Evolutionary conservation across 2,329 filamentous ascomycete species (phyloP), one percentile per base, ranked within the genome.

Genomic region (Tolypocladium pustulatum): DNA sequence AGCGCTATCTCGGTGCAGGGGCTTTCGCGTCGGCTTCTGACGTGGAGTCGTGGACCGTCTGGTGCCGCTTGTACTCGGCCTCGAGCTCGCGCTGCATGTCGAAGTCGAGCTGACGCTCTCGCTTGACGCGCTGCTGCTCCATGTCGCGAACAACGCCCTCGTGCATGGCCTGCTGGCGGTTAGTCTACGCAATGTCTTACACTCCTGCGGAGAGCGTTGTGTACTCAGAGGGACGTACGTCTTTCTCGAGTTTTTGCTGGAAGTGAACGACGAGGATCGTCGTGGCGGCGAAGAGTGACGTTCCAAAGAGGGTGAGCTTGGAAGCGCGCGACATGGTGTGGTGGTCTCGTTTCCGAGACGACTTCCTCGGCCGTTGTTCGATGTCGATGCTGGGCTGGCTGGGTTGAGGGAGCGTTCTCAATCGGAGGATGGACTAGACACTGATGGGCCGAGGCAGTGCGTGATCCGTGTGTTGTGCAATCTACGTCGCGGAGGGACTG

Each of bases 91-190:
- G 83, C 71, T 99, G 94, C 83, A 96, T 85, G 64, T 97, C 92
- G 68, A 99, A 99, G 71, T 99, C 94, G 56, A 91, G 84, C 72
- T 95, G 90, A 60, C 94, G 87, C 73, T 99, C 94, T 64, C 84
- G 83, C 76, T 97, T 97, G 64, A 97, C 72, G 53, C 89, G 86
- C 71, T 96, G 92, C 69, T 95, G 91, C 70, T 97, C 93, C 80
- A 97, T 89, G 69, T 99, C 94, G 63, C 93, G 89, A 63, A 97
- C 78, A 49, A 99, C 94, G 52, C 94, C 94, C 65, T 88, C 84
- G 69, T 99, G 94, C 94, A 99, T 99, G 59, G 90, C 89, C 94
- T 93, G 62, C 30, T 20, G 9, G 20, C 4, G 6, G 37, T 52
- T 4, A 46, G n/a, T n/a, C 20, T 13, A 30, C 3, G 27, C 7